Conservation (phyloP, 2,329 filamentous ascomycete species). For the Verticillium albo-atrum region DNA sequence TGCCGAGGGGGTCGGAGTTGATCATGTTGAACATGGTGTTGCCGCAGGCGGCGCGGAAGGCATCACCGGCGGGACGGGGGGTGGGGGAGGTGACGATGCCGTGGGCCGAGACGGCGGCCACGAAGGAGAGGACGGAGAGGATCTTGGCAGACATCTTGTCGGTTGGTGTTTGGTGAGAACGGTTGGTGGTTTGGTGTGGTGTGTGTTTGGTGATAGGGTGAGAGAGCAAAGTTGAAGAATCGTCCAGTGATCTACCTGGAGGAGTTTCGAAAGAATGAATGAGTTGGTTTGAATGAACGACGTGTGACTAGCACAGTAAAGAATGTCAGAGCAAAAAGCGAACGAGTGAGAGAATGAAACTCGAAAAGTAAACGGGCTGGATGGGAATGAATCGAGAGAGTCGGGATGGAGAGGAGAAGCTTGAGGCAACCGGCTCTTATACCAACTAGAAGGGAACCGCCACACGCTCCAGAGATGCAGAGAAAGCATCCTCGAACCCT, state of each 20-base stretch:
- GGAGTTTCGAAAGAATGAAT: not conserved
- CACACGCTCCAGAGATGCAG: not conserved
- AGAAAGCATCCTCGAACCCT: not conserved
- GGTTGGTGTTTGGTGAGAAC: not conserved
- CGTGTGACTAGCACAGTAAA: slow-evolving; percentile 13
- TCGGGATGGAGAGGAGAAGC: not conserved
- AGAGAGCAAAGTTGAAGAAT: slow-evolving; percentile 3
- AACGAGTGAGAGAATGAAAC: slow-evolving; percentile 7
- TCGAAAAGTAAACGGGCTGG: slow-evolving; percentile 4
- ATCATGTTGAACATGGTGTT: slow-evolving; percentile 15
- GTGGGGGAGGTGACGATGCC: slow-evolving; percentile 14
- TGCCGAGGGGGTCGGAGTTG: slow-evolving; percentile 29
- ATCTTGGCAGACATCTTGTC: slow-evolving; percentile 12
- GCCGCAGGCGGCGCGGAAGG: slow-evolving; percentile 17
- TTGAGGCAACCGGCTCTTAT: not conserved
- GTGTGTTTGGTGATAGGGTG: not conserved
- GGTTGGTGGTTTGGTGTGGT: not conserved
- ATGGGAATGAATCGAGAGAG: slow-evolving; percentile 12
- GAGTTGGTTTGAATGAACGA: slow-evolving; percentile 9
- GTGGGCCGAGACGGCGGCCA: slow-evolving; percentile 14
- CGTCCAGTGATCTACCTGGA: slow-evolving; percentile 6
- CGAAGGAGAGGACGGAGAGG: slow-evolving; percentile 12
- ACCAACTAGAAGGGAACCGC: not conserved
- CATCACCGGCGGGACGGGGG: slow-evolving; percentile 12
- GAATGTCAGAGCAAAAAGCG: not conserved